Conservation (phyloP, 352 stramenopile genomes). For the Phytophthora agathidicida region DNA sequence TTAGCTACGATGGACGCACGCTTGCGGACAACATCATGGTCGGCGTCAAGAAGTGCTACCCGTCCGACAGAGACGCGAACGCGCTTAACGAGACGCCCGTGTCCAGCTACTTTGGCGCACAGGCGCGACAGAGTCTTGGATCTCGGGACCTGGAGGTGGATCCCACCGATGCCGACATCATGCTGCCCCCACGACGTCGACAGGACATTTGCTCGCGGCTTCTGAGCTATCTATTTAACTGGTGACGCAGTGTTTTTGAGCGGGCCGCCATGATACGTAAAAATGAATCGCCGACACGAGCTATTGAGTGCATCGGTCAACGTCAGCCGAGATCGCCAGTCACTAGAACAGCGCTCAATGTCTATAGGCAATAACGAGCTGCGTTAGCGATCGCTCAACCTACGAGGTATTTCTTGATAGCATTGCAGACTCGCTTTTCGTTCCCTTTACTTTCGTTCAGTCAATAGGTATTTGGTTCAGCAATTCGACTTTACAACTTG, state of each 20-base stretch:
- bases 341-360: too few species aligned
- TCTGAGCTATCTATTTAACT: slow-evolving; percentile 88
- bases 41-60: slow-evolving; percentile 80
- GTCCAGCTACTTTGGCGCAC: slow-evolving; percentile 58
- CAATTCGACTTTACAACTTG: too few species aligned
- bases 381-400: too few species aligned
- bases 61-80: slow-evolving; percentile 64
- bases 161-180: slow-evolving; percentile 79
- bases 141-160: slow-evolving; percentile 76
- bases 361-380: too few species aligned
- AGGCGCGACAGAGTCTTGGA: slow-evolving; percentile 49
- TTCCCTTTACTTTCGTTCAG: too few species aligned
- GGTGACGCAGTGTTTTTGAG: slow-evolving; percentile 42
- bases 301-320: slow-evolving; percentile 23
- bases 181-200: slow-evolving; percentile 74
- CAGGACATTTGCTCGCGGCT: slow-evolving; percentile 85
- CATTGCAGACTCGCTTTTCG: too few species aligned
- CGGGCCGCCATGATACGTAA: slow-evolving; percentile 3
- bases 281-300: slow-evolving; percentile 10
- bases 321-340: too few species aligned
- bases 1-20: slow-evolving; percentile 71
- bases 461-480: too few species aligned
- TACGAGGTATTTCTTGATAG: too few species aligned
- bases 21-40: slow-evolving; percentile 78
- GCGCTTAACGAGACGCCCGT: slow-evolving; percentile 60